Base-by-base conservation (phyloP, 805 yeast species). In the Kuraishia ogatae region DNA sequence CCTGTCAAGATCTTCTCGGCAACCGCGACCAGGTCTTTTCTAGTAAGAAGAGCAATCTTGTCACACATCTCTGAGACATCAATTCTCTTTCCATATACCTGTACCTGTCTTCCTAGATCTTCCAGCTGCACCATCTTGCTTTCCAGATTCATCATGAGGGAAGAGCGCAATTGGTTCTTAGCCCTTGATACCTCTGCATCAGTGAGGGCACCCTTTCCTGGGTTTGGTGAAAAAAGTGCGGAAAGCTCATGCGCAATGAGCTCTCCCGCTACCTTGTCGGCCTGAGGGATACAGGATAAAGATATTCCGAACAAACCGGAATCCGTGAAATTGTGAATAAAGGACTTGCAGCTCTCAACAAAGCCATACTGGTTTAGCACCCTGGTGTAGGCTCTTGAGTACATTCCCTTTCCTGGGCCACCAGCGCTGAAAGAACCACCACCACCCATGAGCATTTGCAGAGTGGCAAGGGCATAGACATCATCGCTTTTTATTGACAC, bases 331-430 rank as follows among this genome's bases (percentile, higher is more conserved):
- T 96, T 83, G 69, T 91, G 96, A 69, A 91, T 90, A 73, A 92
- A 91, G 7, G 96, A 81, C 63, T 84, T 76, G 68, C 97, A 90
- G 63, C 87, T 85, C 66, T 94, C 99, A 53, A 94, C 84, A 67
- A 87, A 92, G 47, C 96, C 96, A 66, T 87, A 89, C 67, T 87
- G 94, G 71, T 93, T 93, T 66, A 94, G 76, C 2, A 94, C 96
- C 62, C 91, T 83, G 0, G 97, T 89, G 73, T 91, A 94, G 23
- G 96, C 80, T 57, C 98, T 79, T 2, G 97, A 89, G 68, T 91
- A 94, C 98, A 94, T 92, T 2, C 99, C 99, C 70, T 94, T 94
- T 54, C 99, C 99, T 19, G 99, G 99, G 0, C 99, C 99, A 60
- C 99, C 99, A 10, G 99, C 98, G 20, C 96, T 85, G 66, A 94